Conservation (phyloP, 306 rosid genomes). For the Canavalia gladiata region DNA sequence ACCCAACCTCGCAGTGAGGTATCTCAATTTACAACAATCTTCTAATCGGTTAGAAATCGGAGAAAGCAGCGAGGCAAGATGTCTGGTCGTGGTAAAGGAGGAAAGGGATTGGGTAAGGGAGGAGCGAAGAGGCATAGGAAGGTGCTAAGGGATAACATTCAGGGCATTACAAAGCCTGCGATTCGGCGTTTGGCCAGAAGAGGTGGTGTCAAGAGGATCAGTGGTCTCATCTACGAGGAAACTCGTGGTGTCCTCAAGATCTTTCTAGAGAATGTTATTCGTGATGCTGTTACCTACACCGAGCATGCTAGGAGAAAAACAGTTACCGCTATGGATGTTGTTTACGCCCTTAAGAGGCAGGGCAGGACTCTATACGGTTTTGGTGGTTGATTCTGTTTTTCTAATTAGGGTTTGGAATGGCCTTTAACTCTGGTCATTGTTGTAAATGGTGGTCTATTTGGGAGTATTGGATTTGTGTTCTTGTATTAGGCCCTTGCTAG, state of each 20-base stretch:
- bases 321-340: slow-evolving; percentile 65
- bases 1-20: background rate
- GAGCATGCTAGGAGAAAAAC: slow-evolving; percentile 65
- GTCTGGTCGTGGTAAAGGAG: slow-evolving; percentile 71
- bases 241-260: slow-evolving; percentile 58
- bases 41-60: background rate
- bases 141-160: slow-evolving; percentile 54
- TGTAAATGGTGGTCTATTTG: background rate
- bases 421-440: no score
- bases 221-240: slow-evolving; percentile 61
- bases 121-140: slow-evolving; percentile 64
- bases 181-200: slow-evolving; percentile 57
- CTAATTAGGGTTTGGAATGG: background rate
- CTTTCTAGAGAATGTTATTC: slow-evolving; percentile 52
- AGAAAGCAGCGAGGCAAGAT: background rate
- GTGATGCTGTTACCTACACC: slow-evolving; percentile 56
- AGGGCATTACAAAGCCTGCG: slow-evolving; percentile 59
- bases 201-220: slow-evolving; percentile 60
- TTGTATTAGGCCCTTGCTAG: background rate
- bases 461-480: background rate
- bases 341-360: slow-evolving; percentile 60
- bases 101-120: slow-evolving; percentile 66
- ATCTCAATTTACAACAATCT: background rate
- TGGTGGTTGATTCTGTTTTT: slow-evolving; percentile 47
- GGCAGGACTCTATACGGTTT: slow-evolving; percentile 62